Base-by-base conservation (phyloP, 2,329 filamentous ascomycete genomes). In the Pseudocercospora macadamiae region DNA sequence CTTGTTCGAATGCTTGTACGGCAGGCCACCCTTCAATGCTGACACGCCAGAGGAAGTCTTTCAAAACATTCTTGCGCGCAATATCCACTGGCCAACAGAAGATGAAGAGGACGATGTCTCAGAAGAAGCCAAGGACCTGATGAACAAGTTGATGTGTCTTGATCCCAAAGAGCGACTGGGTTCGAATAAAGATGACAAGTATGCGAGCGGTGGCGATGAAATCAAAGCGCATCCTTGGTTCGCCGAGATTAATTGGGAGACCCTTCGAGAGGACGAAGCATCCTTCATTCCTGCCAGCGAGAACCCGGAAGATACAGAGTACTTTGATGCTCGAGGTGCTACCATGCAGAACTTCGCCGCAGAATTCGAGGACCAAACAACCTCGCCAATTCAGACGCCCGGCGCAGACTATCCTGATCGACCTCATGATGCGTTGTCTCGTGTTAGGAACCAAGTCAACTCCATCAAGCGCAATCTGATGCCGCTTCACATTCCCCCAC, bases 261-360 rank as follows among this genome's bases (percentile, higher is more conserved):
- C 88, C 0, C 77, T 99, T 18, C 83, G 96, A n/a, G 89, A 97
- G 70, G 93, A 97, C 64, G 93, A 97, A 70, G 92, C 96, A 3
- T 91, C 96, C 59, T 99, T 99, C 72, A 89, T 99, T 9, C 95
- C 95, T 0, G 89, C 90, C 37, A 88, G 90, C 1, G 91, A 96
- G 70, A 93, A 99, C 66, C 93, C 91, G 0, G 95, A 99, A 73
- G 93, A 99, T 70, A 99, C 95, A 0, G 96, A 99, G 71, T 99
- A 99, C 71, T 99, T 99, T 68, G 95, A 99, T 76, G 78, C 91
- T 19, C 86, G 95, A 65, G 95, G 95, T 25, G 95, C 95, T 14
- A 96, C 92, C 1, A 82, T 97, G 65, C 91, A 96, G 69, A 90
- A 90, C 2, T 99, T 99, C 73, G 88, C 89, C 0, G 92, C 96